phyloP scores from a whole-genome alignment of 495 filamentous ascomycete genomes.

The Aspergillus sclerotioniger region DNA sequence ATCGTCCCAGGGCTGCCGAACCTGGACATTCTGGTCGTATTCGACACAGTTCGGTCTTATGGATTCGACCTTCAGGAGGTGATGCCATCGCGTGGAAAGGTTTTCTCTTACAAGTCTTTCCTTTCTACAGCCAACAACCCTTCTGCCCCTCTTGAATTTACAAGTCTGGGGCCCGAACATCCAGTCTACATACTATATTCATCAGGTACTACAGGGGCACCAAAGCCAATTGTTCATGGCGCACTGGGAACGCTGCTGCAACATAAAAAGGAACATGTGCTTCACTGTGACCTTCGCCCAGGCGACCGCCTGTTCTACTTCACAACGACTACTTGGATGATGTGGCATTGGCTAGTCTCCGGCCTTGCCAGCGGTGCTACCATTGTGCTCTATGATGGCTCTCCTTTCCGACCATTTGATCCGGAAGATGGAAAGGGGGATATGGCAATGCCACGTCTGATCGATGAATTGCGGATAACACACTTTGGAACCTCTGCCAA shows the following conservation, averaged over 20 bases:
- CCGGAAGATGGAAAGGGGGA: slow-evolving; percentile 53
- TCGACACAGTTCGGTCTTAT: slow-evolving; percentile 56
- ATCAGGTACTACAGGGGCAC: slow-evolving; percentile 83
- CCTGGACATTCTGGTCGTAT: slow-evolving; percentile 65
- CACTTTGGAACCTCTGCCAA: slow-evolving; percentile 93
- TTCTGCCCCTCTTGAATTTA: slow-evolving; percentile 58
- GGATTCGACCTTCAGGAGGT: slow-evolving; percentile 51
- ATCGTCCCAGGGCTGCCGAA: slow-evolving; percentile 62
- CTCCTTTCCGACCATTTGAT: slow-evolving; percentile 70
- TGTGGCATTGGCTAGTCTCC: slow-evolving; percentile 95
- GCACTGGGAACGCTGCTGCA: slow-evolving; percentile 84
- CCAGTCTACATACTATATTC: slow-evolving; percentile 89
- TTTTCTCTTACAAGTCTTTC: slow-evolving; percentile 52
- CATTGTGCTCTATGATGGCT: slow-evolving; percentile 84
- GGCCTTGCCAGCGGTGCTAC: slow-evolving; percentile 76
- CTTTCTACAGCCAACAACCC: slow-evolving; percentile 37
- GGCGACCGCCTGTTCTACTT: slow-evolving; percentile 76
- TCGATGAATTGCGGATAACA: slow-evolving; percentile 70
- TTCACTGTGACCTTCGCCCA: slow-evolving; percentile 74
- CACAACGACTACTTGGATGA: slow-evolving; percentile 93
- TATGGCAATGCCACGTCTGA: slow-evolving; percentile 66
- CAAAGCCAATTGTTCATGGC: slow-evolving; percentile 90
- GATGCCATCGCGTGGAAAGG: slow-evolving; percentile 45
- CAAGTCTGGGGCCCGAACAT: slow-evolving; percentile 74
- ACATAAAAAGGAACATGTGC: slow-evolving; percentile 88